A percentile compares a stretch with the other conserved stretches of the same genome.
Evolutionary conservation across 768 basidiomycete genomes (phyloP).

Genomic region (Trametes cinnabarina): DNA sequence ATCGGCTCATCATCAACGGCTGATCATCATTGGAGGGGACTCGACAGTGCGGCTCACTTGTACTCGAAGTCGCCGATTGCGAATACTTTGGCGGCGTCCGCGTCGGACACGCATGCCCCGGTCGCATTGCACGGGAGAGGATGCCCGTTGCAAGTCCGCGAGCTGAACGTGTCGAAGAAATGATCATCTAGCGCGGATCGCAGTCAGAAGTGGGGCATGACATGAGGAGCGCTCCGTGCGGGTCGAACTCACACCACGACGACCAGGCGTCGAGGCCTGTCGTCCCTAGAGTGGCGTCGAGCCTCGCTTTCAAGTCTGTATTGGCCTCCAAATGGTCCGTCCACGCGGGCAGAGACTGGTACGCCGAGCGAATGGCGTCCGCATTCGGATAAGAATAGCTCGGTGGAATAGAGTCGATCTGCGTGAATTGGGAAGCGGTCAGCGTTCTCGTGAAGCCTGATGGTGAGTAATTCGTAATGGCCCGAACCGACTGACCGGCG

Average conservation of each 20-base stretch:
- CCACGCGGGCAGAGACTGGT: slow-evolving; percentile 47
- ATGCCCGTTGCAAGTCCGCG: slow-evolving; percentile 46
- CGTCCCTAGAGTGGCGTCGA: slow-evolving; percentile 42
- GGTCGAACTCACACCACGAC: slow-evolving; percentile 42
- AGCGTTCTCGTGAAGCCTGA: not conserved
- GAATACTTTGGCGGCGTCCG: slow-evolving; percentile 37
- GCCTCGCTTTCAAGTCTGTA: slow-evolving; percentile 23
- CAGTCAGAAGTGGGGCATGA: not conserved
- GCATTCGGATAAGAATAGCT: slow-evolving; percentile 45
- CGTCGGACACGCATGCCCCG: slow-evolving; percentile 40
- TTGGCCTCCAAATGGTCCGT: slow-evolving; percentile 42
- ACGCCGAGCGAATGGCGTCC: slow-evolving; percentile 37
- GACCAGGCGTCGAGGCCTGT: slow-evolving; percentile 40
- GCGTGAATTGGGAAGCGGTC: not conserved
- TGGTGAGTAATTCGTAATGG: not conserved
- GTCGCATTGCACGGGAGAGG: slow-evolving; percentile 43
- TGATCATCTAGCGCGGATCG: slow-evolving; percentile 39
- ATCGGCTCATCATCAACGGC: not conserved
- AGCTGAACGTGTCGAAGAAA: slow-evolving; percentile 52
- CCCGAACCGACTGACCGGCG: slow-evolving; percentile 31
- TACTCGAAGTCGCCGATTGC: slow-evolving; percentile 41
- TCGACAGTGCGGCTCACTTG: slow-evolving; percentile 29
- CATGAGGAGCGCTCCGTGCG: slow-evolving; percentile 7
- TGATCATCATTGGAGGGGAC: no score
- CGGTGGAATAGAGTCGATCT: slow-evolving; percentile 49